Evolutionary conservation across 257 asterid species (phyloP).

Genomic region (Nicotiana benthamiana): DNA sequence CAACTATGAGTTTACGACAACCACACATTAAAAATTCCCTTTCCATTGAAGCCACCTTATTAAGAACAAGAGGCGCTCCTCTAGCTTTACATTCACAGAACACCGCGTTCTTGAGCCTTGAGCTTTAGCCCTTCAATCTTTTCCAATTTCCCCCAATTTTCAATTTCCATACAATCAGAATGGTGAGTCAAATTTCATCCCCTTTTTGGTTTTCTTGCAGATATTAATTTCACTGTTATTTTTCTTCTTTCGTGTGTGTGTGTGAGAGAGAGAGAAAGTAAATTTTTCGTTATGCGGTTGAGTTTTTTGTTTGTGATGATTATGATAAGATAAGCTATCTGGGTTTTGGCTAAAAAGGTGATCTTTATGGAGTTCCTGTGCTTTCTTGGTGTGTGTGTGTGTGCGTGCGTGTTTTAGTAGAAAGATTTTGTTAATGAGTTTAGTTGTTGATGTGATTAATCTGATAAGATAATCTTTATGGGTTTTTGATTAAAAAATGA

Average conservation of each 20-base stretch:
- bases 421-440: not conserved
- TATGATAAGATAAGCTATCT: not conserved
- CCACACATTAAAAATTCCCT: conserved; percentile 7
- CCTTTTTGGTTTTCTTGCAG: not conserved
- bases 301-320: not conserved
- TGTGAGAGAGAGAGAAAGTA: too few species aligned
- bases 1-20: not conserved
- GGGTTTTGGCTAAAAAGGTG: not conserved
- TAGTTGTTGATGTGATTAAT: not conserved
- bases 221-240: not conserved
- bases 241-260: not conserved
- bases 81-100: not conserved
- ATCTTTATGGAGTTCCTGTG: not conserved
- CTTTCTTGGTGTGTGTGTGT: not conserved
- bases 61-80: not conserved
- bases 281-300: not conserved
- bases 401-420: not conserved
- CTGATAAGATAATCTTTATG: not conserved
- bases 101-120: not conserved
- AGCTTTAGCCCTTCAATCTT: not conserved
- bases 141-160: not conserved
- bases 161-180: not conserved
- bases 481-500: not conserved
- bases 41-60: not conserved
- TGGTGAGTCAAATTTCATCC: conserved; percentile 10